Percentiles rank a stretch among this genome's conserved stretches.
Evolutionary conservation across 116 monocot species (phyloP).

Genomic region (Zostera marina): DNA sequence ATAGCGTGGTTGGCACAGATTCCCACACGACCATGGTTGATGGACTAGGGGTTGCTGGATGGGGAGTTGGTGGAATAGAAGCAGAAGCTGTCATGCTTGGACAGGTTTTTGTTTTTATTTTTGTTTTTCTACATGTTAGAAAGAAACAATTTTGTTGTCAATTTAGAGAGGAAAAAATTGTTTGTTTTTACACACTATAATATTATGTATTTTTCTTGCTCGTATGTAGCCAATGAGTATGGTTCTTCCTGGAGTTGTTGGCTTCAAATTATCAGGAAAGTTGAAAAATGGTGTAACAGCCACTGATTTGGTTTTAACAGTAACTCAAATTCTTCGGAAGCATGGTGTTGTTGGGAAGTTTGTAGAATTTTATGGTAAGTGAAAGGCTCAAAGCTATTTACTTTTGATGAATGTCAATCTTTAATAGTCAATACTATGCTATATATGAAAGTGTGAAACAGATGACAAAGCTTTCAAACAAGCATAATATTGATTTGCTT

Average conservation of each 20-base stretch:
- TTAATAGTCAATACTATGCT: not conserved
- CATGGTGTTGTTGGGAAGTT: constrained; percentile 87
- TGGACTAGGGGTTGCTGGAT: constrained; percentile 69
- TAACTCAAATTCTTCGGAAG: constrained; percentile 71
- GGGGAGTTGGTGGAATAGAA: constrained; percentile 82
- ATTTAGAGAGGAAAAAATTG: not conserved
- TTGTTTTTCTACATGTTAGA: not conserved
- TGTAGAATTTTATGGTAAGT: constrained; percentile 80
- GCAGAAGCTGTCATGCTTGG: constrained; percentile 74
- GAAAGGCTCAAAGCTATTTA: not conserved
- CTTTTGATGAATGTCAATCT: not conserved
- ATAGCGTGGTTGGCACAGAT: constrained; percentile 74
- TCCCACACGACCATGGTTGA: constrained; percentile 76
- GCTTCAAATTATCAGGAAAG: constrained; percentile 71
- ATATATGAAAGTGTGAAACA: not conserved
- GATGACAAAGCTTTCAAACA: not conserved
- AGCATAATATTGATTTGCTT: not conserved
- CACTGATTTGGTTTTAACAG: constrained; percentile 74
- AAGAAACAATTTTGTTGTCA: not conserved
- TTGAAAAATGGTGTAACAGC: constrained; percentile 70
- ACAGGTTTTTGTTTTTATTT: constrained; percentile 35
- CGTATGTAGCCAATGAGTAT: constrained; percentile 85
- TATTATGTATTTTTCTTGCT: constrained; percentile 7
- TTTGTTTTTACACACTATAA: not conserved
- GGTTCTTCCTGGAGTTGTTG: constrained; percentile 86